Evolutionary conservation across 148 eudicot genomes (phyloP).

Genomic region (Nepenthes gracilis): DNA sequence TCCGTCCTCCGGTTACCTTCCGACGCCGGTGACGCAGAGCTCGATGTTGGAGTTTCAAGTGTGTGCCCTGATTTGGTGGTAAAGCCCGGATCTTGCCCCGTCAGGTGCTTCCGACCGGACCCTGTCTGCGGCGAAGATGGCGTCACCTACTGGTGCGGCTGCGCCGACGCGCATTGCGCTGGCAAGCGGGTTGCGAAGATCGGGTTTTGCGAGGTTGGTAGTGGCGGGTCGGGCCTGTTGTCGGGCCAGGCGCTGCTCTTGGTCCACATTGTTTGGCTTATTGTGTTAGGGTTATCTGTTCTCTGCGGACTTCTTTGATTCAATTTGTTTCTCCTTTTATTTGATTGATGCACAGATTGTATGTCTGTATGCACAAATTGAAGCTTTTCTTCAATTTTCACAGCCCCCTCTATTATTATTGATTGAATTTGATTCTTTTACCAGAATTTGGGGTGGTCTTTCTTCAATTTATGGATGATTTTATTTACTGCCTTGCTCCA

Average conservation of each 20-base stretch:
- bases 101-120: slow-evolving; percentile 74
- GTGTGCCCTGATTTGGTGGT: slow-evolving; percentile 11
- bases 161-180: slow-evolving; percentile 71
- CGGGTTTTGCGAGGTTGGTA: slow-evolving; percentile 76
- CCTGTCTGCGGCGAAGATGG: slow-evolving; percentile 93
- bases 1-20: slow-evolving; percentile 30
- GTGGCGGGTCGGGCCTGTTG: slow-evolving; percentile 49
- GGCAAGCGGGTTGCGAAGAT: slow-evolving; percentile 47
- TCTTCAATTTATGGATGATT: no score
- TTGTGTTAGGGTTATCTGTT: slow-evolving; percentile 65
- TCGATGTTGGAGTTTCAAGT: not conserved
- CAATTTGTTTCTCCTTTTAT: no score
- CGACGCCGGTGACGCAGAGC: slow-evolving; percentile 5
- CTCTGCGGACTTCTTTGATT: slow-evolving; percentile 65
- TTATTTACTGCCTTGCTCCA: no score
- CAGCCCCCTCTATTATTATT: no score
- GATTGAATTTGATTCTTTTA: no score
- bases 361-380: no score
- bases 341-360: no score
- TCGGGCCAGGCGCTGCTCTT: slow-evolving; percentile 70
- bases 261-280: slow-evolving; percentile 75
- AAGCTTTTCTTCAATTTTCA: no score
- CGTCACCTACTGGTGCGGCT: slow-evolving; percentile 98
- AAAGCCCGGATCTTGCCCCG: slow-evolving; percentile 40
- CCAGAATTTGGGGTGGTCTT: no score